These are phyloP conservation scores for Exophiala phaeomuriformis DNA, from an alignment of 2,329 filamentous ascomycete genomes.

Conservation along the genomic window DNA sequence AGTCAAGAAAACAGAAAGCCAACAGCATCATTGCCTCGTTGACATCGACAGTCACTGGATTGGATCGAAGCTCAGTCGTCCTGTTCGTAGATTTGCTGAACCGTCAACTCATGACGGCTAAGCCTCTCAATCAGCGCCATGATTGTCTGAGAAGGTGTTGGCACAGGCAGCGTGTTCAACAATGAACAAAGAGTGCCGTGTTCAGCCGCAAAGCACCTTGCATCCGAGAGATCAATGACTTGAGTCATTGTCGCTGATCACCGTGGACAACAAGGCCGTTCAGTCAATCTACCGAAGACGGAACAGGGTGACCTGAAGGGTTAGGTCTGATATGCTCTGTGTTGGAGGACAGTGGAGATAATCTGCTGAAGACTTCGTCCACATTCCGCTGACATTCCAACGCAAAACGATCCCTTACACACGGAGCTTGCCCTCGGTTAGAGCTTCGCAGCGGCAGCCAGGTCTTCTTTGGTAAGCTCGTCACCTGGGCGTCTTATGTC, in stretches of 20 bases:
- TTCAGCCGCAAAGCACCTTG: slow-evolving; percentile 4
- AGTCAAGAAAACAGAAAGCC: neutral
- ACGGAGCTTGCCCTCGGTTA: neutral
- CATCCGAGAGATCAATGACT: neutral
- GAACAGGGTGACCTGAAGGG: neutral
- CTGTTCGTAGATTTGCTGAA: neutral
- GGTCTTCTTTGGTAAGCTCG: slow-evolving; percentile 45
- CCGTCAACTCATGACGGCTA: neutral
- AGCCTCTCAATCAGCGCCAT: neutral
- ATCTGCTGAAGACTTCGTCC: neutral
- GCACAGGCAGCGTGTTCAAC: neutral
- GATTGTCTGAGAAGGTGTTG: neutral
- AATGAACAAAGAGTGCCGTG: slow-evolving; percentile 12
- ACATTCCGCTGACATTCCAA: slow-evolving; percentile 13
- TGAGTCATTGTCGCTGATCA: slow-evolving; percentile 6
- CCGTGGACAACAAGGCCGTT: neutral
- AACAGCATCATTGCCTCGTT: neutral
- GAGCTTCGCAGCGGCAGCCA: slow-evolving; percentile 45
- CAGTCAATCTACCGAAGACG: neutral
- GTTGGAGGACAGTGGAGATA: neutral
- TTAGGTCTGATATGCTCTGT: neutral
- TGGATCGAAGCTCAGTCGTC: neutral
- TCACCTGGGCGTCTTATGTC: slow-evolving; percentile 47
- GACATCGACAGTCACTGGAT: neutral
- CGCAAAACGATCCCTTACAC: neutral